Conservation (phyloP, 2,329 filamentous ascomycete genomes). For the Sporothrix inflata region DNA sequence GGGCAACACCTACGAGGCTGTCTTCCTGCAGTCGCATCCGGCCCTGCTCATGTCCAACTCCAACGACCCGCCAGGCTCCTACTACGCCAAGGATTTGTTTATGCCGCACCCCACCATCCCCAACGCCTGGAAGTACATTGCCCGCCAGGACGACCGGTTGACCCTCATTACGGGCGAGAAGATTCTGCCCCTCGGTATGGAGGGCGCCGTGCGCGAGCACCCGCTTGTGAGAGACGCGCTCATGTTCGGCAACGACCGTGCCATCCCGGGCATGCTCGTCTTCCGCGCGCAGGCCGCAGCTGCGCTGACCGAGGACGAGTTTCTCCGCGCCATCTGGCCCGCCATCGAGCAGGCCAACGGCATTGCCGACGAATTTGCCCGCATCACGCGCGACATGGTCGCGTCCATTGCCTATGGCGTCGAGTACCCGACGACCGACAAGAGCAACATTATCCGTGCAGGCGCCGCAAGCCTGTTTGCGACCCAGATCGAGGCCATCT, state of each 20-base stretch:
- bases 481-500: slow-evolving; percentile 40
- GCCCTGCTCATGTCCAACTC: slow-evolving; percentile 42
- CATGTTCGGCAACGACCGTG: slow-evolving; percentile 42
- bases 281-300: slow-evolving; percentile 38
- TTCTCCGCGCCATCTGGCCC: slow-evolving; percentile 45
- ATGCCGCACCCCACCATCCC: slow-evolving; percentile 43
- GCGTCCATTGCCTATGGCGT: slow-evolving; percentile 40
- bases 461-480: slow-evolving; percentile 45
- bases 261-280: slow-evolving; percentile 41
- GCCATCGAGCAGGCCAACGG: slow-evolving; percentile 45
- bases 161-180: slow-evolving; percentile 47
- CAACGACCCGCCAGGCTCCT: slow-evolving; percentile 44
- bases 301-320: slow-evolving; percentile 40
- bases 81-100: slow-evolving; percentile 44
- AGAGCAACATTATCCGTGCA: slow-evolving; percentile 51
- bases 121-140: slow-evolving; percentile 45
- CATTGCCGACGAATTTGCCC: slow-evolving; percentile 48
- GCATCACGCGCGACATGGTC: slow-evolving; percentile 49
- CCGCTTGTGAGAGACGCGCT: slow-evolving; percentile 41
- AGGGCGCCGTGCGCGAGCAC: slow-evolving; percentile 42
- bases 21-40: slow-evolving; percentile 43
- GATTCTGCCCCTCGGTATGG: slow-evolving; percentile 43
- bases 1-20: slow-evolving; percentile 42
- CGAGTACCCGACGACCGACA: slow-evolving; percentile 49
- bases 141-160: slow-evolving; percentile 45